Conservation (phyloP, 2,329 filamentous ascomycete genomes). For the Pyrenophora seminiperda region DNA sequence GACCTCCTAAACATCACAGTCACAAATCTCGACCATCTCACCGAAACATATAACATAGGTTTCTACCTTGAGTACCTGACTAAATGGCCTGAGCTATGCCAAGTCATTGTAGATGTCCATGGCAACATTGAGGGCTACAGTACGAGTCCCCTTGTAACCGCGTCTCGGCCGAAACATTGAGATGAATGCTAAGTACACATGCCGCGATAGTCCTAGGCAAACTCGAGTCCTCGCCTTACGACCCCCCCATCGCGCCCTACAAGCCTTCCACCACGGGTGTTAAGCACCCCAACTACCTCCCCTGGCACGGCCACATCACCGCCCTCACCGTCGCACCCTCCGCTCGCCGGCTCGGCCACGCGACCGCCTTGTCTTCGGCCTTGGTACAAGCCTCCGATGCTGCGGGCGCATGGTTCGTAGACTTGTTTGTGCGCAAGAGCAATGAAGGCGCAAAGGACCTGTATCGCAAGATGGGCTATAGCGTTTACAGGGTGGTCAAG, state of each 20-base stretch:
- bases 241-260: constrained; percentile 73
- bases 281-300: constrained; percentile 73
- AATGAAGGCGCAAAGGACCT: constrained; percentile 86
- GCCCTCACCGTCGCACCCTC: constrained; percentile 89
- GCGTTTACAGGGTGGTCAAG: constrained; percentile 83
- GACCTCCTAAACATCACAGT: constrained; percentile 90
- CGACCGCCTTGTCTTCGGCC: constrained; percentile 78
- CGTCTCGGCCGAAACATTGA: background rate
- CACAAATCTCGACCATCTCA: constrained; percentile 93
- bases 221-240: constrained; percentile 79
- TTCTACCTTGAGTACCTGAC: constrained; percentile 97
- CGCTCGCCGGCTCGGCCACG: constrained; percentile 83
- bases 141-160: constrained; percentile 48
- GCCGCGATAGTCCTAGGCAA: constrained; percentile 83
- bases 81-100: constrained; percentile 94
- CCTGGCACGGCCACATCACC: constrained; percentile 99
- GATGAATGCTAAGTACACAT: background rate
- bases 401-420: constrained; percentile 90
- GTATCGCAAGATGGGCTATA: constrained; percentile 89
- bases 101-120: constrained; percentile 81
- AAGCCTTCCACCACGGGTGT: constrained; percentile 56
- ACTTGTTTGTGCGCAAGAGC: constrained; percentile 88
- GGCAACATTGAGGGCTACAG: constrained; percentile 96
- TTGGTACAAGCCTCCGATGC: constrained; percentile 83
- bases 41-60: constrained; percentile 94